These are phyloP conservation scores for Salix brachista DNA, from an alignment of 345 rosid genomes.

Conservation along the genomic window DNA sequence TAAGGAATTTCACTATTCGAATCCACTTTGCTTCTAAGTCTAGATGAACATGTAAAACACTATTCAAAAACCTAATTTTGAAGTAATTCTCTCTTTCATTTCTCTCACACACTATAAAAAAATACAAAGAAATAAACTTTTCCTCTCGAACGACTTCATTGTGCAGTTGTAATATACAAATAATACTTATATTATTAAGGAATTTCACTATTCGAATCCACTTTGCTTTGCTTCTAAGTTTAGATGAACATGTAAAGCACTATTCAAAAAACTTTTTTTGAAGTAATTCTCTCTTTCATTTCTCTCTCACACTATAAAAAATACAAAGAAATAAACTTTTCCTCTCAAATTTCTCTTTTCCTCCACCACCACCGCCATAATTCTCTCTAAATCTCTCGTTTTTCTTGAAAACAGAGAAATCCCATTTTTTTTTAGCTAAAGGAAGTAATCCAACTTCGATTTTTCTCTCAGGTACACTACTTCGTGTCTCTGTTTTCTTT, in stretches of 20 bases:
- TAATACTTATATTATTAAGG: too few relatives aligned
- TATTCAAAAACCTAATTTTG: too few relatives aligned
- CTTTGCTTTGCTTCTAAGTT: too few relatives aligned
- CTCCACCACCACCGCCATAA: background rate
- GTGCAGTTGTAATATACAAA: too few relatives aligned
- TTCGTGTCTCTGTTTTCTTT: background rate
- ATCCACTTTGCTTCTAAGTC: too few relatives aligned
- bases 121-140: background rate
- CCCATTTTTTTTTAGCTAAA: background rate
- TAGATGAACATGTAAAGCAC: too few relatives aligned
- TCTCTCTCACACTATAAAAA: background rate
- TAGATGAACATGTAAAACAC: too few relatives aligned
- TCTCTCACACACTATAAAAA: background rate
- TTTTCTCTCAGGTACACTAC: background rate
- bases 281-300: conserved; percentile 13
- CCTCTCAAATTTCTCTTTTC: background rate
- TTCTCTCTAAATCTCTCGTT: background rate
- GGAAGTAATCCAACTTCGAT: background rate
- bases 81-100: conserved; percentile 13
- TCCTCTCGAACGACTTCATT: background rate
- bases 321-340: too few relatives aligned
- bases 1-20: too few relatives aligned
- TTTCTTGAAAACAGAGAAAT: background rate
- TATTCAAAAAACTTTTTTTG: too few relatives aligned
- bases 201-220: too few relatives aligned